phyloP scores from a whole-genome alignment of 352 stramenopile genomes.

The Phytophthora melonis region DNA sequence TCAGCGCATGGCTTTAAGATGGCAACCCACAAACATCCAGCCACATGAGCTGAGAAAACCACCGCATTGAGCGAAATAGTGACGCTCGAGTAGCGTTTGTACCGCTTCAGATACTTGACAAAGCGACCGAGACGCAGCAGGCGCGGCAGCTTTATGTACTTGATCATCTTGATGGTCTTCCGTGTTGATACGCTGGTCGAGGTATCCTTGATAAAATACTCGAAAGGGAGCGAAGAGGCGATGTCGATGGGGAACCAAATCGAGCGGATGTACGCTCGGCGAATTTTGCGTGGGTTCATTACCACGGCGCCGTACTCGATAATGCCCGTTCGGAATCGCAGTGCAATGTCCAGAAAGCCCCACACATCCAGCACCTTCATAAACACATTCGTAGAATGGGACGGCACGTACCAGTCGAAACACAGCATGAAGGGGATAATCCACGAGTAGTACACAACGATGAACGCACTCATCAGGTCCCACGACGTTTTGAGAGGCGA shows the following conservation, averaged over 20 bases:
- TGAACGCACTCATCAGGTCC: conserved; percentile 61
- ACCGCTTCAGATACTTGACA: conserved; percentile 64
- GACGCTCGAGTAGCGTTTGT: conserved; percentile 70
- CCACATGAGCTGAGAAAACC: conserved; percentile 62
- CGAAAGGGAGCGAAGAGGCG: conserved; percentile 64
- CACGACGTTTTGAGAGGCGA: conserved; percentile 62
- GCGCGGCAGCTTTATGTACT: conserved; percentile 73
- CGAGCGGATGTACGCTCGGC: conserved; percentile 54
- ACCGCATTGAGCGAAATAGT: conserved; percentile 60
- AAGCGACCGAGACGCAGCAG: conserved; percentile 67
- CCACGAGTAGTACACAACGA: conserved; percentile 81
- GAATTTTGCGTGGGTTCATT: conserved; percentile 64
- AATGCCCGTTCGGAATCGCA: conserved; percentile 68
- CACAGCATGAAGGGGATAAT: conserved; percentile 77
- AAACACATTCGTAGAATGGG: conserved; percentile 36
- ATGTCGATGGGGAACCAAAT: conserved; percentile 76
- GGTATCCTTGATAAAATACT: conserved; percentile 55
- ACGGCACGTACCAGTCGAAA: conserved; percentile 70
- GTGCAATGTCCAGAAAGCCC: conserved; percentile 58
- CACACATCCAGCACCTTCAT: conserved; percentile 62
- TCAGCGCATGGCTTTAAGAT: conserved; percentile 56
- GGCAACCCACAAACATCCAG: conserved; percentile 67
- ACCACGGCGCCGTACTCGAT: conserved; percentile 66
- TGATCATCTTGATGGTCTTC: conserved; percentile 82
- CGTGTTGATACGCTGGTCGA: conserved; percentile 51